Percentiles rank a stretch among this genome's conserved stretches.
Evolutionary conservation across 1,284 basidiomycete species (phyloP).

Genomic region (Pseudozyma sp.): DNA sequence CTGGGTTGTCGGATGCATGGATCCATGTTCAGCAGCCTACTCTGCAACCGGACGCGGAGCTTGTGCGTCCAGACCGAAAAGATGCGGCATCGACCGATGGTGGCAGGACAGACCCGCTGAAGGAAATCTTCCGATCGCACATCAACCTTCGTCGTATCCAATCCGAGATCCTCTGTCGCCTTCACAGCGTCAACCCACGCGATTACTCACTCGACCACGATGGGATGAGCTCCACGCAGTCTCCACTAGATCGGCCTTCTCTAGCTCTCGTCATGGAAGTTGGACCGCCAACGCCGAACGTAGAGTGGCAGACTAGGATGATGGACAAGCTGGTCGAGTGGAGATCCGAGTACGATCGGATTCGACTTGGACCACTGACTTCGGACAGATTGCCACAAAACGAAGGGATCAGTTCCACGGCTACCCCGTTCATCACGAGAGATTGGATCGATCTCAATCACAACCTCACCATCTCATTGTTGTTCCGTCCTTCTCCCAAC

Average conservation of each 20-base stretch:
- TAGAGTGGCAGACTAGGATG: conserved; percentile 50
- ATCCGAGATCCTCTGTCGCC: conserved; percentile 46
- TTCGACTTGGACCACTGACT: conserved; percentile 1
- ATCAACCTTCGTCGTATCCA: conserved; percentile 44
- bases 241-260: conserved; percentile 14
- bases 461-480: conserved; percentile 36
- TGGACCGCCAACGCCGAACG: conserved; percentile 43
- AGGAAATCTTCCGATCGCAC: conserved; percentile 41
- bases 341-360: conserved; percentile 31
- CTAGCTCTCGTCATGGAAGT: conserved; percentile 49
- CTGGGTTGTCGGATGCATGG: conserved; percentile 49
- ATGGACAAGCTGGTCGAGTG: conserved; percentile 45
- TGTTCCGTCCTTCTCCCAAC: conserved; percentile 49
- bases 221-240: conserved; percentile 29
- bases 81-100: background rate
- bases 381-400: background rate
- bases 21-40: conserved; percentile 47
- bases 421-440: conserved; percentile 39
- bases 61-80: conserved; percentile 22
- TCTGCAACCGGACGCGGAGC: conserved; percentile 25
- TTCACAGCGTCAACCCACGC: conserved; percentile 50
- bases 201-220: conserved; percentile 50
- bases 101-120: conserved; percentile 15
- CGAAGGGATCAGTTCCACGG: conserved; percentile 28
- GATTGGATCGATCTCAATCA: conserved; percentile 51